Base-by-base conservation (phyloP, 257 asterid species). In the Misopates orontium region DNA sequence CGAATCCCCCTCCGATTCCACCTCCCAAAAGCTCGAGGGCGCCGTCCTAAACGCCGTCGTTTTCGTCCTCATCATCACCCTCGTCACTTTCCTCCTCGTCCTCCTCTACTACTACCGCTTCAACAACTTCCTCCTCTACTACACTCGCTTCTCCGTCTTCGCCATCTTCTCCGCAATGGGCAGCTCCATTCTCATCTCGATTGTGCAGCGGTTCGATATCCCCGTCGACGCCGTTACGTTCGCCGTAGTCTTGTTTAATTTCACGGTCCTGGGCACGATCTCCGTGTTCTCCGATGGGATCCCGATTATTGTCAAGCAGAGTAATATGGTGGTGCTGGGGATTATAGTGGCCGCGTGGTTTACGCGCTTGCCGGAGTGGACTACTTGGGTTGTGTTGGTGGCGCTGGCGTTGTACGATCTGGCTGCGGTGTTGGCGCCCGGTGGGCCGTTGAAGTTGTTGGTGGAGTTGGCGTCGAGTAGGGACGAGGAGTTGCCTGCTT, bases 281-380 rank as follows among this genome's bases (percentile, higher is more conserved):
- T 90, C 96, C 10, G 90, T 93, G 8, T 84, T 90, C 51, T 86
- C 97, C 0, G 71, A 67, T 58, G 90, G 97, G 51, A 71, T 88
- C 47, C 99, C 99, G 11, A 90, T 93, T 51, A 28, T 90, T 49
- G 71, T 93, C 63, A 87, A 82, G 82, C 99, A 93, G 78, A 71
- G 85, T 45, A 87, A 79, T 44, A 80, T 86, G 97, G 95, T 93
- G 74, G 64, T 67, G 19, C 67, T 90, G 77, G 99, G 97, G 73
- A 85, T 93, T 39, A 86, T 90, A 41, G 95, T 83, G 45, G 99
- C 99, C 0, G 97, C 88, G 18, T 90, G 95, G 99, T 90, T 93
- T 76, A 71, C 97, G 0, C 84, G 85, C 22, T 70, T 93, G 80
- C 99, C 99, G 0, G 99, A 93, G 59, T 93, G 97, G 97, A 93